Percentiles rank a stretch among this genome's conserved stretches.
phyloP scores from a whole-genome alignment of 75 land plant species.

The Pseudotsuga menziesii region DNA sequence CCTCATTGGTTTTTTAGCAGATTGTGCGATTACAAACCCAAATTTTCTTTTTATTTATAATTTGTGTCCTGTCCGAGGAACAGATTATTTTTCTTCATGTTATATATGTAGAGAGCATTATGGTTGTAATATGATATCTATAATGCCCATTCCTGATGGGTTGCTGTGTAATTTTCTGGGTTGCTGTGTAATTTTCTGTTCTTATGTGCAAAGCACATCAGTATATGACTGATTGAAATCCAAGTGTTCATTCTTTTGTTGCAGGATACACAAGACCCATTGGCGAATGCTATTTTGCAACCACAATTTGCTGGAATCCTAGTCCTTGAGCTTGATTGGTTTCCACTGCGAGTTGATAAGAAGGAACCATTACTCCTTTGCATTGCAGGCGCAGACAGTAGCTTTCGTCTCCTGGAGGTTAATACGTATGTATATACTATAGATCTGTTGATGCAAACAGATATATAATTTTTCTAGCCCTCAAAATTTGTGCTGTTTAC shows the following conservation, averaged over 20 bases:
- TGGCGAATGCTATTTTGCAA: constrained; percentile 86
- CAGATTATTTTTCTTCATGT: background rate
- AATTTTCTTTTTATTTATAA: background rate
- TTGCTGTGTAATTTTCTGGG: background rate
- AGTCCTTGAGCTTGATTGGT: constrained; percentile 96
- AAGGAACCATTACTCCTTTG: constrained; percentile 80
- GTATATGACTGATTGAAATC: background rate
- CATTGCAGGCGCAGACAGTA: constrained; percentile 95
- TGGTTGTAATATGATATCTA: background rate
- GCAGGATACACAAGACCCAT: constrained; percentile 92
- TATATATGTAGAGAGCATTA: background rate
- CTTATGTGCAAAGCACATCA: background rate
- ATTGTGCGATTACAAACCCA: background rate
- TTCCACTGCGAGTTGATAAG: constrained; percentile 69
- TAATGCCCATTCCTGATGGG: background rate
- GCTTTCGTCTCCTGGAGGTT: constrained; percentile 94
- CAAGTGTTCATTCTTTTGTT: background rate
- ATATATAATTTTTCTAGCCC: background rate
- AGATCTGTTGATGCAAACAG: background rate
- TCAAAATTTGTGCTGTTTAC: background rate
- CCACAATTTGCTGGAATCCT: constrained; percentile 89
- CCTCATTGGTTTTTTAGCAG: background rate
- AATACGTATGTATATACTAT: constrained; percentile 41
- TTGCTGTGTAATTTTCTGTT: background rate
- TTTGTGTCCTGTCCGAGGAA: background rate